Percentiles rank a stretch among this genome's conserved stretches.
phyloP scores from a whole-genome alignment of 2,329 filamentous ascomycete species.

The Aspergillus sergii region DNA sequence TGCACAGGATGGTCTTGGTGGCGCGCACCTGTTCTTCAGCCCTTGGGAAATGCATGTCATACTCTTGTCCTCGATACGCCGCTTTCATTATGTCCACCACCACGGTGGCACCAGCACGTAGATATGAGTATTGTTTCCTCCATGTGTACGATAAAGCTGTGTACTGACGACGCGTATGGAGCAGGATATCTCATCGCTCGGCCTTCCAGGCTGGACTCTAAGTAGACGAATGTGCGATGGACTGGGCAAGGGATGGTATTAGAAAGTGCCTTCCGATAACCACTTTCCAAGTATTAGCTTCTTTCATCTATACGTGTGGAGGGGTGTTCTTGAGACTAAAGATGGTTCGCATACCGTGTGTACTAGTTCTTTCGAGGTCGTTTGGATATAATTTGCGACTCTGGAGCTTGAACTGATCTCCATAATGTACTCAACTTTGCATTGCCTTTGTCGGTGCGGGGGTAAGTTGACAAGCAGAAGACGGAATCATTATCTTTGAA shows the following conservation, averaged over 20 bases:
- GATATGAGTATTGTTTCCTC: not conserved
- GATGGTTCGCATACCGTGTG: not conserved
- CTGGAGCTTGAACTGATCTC: not conserved
- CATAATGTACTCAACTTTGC: not conserved
- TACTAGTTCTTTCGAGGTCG: not conserved
- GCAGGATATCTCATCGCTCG: not conserved
- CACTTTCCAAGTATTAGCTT: not conserved
- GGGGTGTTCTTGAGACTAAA: not conserved
- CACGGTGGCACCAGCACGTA: not conserved
- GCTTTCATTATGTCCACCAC: not conserved
- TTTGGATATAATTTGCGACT: not conserved
- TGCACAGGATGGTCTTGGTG: not conserved
- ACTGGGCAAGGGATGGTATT: not conserved
- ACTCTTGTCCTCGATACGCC: not conserved
- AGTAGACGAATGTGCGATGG: not conserved
- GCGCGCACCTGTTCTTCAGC: not conserved
- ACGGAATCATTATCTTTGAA: too few species aligned
- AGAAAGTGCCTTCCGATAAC: not conserved
- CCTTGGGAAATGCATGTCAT: not conserved
- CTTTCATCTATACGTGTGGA: not conserved
- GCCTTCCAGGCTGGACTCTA: not conserved
- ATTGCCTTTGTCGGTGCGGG: too few species aligned
- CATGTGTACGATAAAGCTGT: not conserved
- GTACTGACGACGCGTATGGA: not conserved
- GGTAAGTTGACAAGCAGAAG: too few species aligned